A percentile compares a stretch with the other conserved stretches of the same genome.
Conservation (phyloP, 73 alveolate genomes). For the Tetrahymena borealis region DNA sequence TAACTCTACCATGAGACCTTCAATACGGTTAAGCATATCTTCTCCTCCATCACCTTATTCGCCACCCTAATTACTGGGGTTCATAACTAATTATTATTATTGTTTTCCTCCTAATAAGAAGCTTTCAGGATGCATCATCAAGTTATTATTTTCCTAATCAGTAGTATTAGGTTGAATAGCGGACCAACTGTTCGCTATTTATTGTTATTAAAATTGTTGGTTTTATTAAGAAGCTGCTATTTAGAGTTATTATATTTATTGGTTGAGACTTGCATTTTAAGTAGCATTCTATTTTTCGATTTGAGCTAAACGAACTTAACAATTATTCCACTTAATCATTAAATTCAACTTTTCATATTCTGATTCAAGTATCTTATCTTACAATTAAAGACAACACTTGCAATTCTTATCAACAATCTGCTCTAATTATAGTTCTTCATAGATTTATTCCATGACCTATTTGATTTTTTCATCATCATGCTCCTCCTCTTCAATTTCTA, state of each 20-base stretch:
- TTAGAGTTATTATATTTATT: not conserved
- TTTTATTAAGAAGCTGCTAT: not conserved
- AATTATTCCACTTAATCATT: not conserved
- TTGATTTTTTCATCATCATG: not conserved
- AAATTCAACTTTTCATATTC: not conserved
- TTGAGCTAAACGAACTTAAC: not conserved
- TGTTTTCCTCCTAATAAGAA: not conserved
- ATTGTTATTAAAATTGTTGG: not conserved
- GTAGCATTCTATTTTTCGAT: not conserved
- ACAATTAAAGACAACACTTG: not conserved
- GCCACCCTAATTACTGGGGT: not conserved
- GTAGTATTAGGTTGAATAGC: not conserved
- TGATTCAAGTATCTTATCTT: not conserved
- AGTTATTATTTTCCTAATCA: not conserved
- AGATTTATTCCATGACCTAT: not conserved
- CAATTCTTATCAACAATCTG: not conserved
- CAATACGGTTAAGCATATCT: not conserved
- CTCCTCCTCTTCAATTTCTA: not conserved
- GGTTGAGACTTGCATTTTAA: not conserved
- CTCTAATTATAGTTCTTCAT: not conserved
- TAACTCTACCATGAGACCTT: not conserved
- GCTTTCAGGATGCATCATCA: not conserved
- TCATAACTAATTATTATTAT: not conserved
- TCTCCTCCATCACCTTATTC: not conserved
- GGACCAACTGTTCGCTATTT: not conserved